Percentiles rank a stretch among this genome's conserved stretches.
Evolutionary conservation across 345 rosid genomes (phyloP).

Genomic region (Syzygium aqueum): DNA sequence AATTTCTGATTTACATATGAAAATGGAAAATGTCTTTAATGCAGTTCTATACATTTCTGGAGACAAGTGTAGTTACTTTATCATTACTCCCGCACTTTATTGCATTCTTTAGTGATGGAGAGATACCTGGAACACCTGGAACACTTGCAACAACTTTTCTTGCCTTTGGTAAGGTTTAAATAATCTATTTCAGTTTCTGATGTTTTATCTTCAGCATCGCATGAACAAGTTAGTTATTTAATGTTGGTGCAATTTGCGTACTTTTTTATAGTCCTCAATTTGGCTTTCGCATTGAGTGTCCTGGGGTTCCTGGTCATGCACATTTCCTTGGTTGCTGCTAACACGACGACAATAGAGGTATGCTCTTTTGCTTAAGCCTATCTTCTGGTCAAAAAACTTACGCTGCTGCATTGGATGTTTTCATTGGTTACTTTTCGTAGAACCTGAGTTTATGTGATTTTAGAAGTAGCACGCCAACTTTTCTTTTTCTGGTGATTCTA

Average conservation of each 20-base stretch:
- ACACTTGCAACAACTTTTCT: conserved; percentile 94
- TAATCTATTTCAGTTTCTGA: background rate
- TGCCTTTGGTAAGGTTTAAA: conserved; percentile 59
- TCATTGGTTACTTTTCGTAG: background rate
- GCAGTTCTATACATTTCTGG: conserved; percentile 96
- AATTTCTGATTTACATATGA: background rate
- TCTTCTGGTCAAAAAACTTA: background rate
- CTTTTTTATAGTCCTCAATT: conserved; percentile 51
- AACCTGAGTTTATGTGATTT: background rate
- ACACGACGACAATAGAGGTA: conserved; percentile 98
- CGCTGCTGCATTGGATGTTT: background rate
- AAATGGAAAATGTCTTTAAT: background rate
- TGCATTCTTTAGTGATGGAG: conserved; percentile 87
- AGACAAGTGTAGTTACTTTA: conserved; percentile 81
- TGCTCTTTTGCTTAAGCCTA: background rate
- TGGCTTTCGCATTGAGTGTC: conserved; percentile 92
- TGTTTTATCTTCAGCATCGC: background rate
- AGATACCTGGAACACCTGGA: conserved; percentile 93
- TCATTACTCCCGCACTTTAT: conserved; percentile 81
- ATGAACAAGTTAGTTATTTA: background rate
- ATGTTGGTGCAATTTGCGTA: conserved; percentile 5
- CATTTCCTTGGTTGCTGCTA: conserved; percentile 67
- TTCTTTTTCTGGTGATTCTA: background rate
- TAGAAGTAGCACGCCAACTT: background rate
- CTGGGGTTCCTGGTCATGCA: conserved; percentile 95